Conservation (phyloP, 805 yeast genomes). For the Sugiyamaella lignohabitans region DNA sequence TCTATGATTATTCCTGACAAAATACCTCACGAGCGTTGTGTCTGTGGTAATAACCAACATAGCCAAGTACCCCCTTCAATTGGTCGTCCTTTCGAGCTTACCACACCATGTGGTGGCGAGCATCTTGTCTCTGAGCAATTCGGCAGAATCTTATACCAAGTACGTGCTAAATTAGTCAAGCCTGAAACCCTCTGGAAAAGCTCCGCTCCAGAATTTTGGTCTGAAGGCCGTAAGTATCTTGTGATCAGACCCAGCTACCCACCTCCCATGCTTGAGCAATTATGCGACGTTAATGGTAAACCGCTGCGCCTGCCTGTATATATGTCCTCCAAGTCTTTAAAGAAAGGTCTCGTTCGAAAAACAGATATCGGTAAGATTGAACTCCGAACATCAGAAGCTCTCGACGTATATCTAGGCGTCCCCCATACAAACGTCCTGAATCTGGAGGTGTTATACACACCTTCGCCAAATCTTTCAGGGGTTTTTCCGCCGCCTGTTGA, state of each 20-base stretch:
- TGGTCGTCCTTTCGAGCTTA: constrained; percentile 7
- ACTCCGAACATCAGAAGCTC: background rate
- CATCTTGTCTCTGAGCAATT: constrained; percentile 1
- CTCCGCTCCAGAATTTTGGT: background rate
- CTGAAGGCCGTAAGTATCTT: constrained; percentile 1
- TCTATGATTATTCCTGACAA: too few species aligned
- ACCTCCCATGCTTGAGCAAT: too few species aligned
- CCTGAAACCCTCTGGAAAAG: background rate
- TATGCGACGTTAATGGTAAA: background rate
- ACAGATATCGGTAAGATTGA: constrained; percentile 2
- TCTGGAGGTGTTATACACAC: constrained; percentile 3
- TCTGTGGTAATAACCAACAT: too few species aligned
- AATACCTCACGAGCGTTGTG: too few species aligned
- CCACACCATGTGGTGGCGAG: constrained; percentile 1
- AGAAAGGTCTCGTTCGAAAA: background rate
- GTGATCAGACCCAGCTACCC: constrained; percentile 7
- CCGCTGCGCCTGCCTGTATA: background rate
- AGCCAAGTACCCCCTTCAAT: constrained; percentile 10
- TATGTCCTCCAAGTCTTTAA: background rate
- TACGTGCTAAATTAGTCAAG: constrained; percentile 6
- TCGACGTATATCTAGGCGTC: background rate
- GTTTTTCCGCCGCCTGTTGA: constrained; percentile 13
- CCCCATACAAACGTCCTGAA: constrained; percentile 2
- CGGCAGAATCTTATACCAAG: constrained; percentile 7
- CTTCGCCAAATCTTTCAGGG: background rate